Evolutionary conservation across 2,329 filamentous ascomycete genomes (phyloP).

Genomic region (Didymella exigua): DNA sequence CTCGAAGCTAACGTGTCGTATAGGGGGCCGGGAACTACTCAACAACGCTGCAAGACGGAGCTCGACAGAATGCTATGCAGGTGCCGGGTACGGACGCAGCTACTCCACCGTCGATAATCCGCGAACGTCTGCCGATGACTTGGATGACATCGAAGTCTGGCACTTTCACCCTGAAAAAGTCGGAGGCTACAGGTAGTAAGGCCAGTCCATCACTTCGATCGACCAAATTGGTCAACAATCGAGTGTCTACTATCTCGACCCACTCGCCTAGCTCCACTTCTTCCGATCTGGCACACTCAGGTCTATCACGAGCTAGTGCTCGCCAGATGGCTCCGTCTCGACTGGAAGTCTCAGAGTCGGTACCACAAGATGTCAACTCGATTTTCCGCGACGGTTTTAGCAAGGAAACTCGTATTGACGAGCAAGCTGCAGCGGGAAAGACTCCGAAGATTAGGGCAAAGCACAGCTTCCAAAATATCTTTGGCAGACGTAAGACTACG

Average conservation of each 20-base stretch:
- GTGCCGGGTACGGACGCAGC: neutral
- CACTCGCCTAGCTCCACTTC: neutral
- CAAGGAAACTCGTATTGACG: neutral
- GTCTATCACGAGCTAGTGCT: neutral
- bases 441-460: constrained; percentile 25
- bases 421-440: neutral
- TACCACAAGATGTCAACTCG: neutral
- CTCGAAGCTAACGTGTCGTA: neutral
- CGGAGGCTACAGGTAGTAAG: neutral
- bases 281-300: neutral
- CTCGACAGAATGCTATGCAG: neutral
- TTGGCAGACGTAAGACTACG: constrained; percentile 21
- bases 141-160: neutral
- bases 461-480: constrained; percentile 35
- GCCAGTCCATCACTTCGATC: neutral
- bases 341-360: neutral
- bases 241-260: neutral
- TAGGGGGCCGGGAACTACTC: neutral
- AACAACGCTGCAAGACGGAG: neutral
- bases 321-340: neutral
- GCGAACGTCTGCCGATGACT: neutral
- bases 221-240: neutral
- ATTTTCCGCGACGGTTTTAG: neutral
- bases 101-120: neutral
- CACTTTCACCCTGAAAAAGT: neutral